Conservation (phyloP, 345 rosid genomes). For the Limnanthes douglasii region DNA sequence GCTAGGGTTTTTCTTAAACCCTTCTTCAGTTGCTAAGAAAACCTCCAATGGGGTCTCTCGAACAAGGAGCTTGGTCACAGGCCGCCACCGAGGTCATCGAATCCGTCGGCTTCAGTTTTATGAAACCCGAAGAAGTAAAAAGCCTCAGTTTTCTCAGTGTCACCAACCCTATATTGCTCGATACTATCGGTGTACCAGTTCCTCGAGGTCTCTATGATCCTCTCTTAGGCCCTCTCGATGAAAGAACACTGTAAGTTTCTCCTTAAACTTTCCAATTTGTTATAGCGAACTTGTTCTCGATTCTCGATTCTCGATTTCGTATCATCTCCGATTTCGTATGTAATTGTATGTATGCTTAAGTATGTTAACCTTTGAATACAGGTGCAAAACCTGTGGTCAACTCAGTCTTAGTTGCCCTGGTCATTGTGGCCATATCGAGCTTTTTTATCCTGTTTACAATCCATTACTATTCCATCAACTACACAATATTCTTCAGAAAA, state of each 20-base stretch:
- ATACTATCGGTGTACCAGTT: slow-evolving; percentile 22
- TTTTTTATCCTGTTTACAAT: slow-evolving; percentile 55
- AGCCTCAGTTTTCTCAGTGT: slow-evolving; percentile 32
- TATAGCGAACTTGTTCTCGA: neutral
- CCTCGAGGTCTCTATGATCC: slow-evolving; percentile 55
- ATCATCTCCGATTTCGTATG: too few relatives aligned
- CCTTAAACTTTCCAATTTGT: neutral
- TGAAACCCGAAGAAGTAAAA: slow-evolving; percentile 38
- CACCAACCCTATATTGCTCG: slow-evolving; percentile 24
- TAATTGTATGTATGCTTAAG: too few relatives aligned
- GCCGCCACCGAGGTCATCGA: slow-evolving; percentile 31
- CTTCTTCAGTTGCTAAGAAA: too few relatives aligned
- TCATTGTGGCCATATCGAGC: slow-evolving; percentile 86
- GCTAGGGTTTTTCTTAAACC: too few relatives aligned
- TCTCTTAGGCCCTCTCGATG: slow-evolving; percentile 26
- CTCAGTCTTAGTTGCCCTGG: slow-evolving; percentile 52
- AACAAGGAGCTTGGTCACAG: slow-evolving; percentile 18
- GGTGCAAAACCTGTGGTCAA: slow-evolving; percentile 71
- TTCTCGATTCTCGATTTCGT: neutral
- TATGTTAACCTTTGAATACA: slow-evolving; percentile 42
- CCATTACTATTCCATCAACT: slow-evolving; percentile 62
- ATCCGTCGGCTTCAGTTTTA: slow-evolving; percentile 31
- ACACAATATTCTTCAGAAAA: slow-evolving; percentile 36
- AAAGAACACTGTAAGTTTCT: slow-evolving; percentile 20
- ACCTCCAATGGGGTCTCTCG: too few relatives aligned